These are phyloP conservation scores for Isabelozyma heimii DNA, from an alignment of 805 yeast species.

Conservation along the genomic window DNA sequence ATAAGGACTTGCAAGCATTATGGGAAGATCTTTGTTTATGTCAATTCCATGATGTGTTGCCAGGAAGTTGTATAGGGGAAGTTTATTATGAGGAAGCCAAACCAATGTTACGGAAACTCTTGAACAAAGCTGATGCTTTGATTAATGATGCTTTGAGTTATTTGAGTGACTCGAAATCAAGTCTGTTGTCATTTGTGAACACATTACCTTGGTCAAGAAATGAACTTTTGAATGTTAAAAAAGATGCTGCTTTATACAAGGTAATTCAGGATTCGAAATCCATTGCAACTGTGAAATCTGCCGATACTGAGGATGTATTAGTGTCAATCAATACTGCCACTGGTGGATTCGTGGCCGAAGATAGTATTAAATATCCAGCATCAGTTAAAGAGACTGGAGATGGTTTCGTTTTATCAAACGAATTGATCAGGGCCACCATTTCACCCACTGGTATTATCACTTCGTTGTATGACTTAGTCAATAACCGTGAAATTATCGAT, in stretches of 20 bases:
- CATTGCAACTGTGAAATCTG: conserved; percentile 6
- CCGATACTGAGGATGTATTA: conserved; percentile 7
- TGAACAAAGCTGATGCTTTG: conserved; percentile 51
- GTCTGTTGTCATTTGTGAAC: conserved; percentile 33
- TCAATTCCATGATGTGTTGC: conserved; percentile 97
- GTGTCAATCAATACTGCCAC: conserved; percentile 19
- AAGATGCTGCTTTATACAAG: not conserved
- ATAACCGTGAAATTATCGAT: conserved; percentile 65
- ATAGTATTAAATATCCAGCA: conserved; percentile 44
- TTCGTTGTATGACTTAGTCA: conserved; percentile 58
- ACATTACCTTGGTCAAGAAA: conserved; percentile 66
- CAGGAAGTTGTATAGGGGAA: conserved; percentile 93
- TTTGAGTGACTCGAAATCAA: not conserved
- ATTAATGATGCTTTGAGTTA: conserved; percentile 45
- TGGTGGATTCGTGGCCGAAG: conserved; percentile 9
- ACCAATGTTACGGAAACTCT: conserved; percentile 65
- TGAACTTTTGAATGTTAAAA: conserved; percentile 34
- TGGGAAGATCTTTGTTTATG: conserved; percentile 91
- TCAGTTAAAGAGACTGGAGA: conserved; percentile 39
- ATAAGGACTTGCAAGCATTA: conserved; percentile 57
- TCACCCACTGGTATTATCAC: conserved; percentile 52
- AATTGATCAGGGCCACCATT: conserved; percentile 55
- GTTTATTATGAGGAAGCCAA: conserved; percentile 81
- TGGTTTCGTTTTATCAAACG: conserved; percentile 58
- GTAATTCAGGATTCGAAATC: not conserved